Percentiles rank a stretch among this genome's conserved stretches.
Conservation (phyloP, 2,329 filamentous ascomycete species). For the Fusarium sp. region DNA sequence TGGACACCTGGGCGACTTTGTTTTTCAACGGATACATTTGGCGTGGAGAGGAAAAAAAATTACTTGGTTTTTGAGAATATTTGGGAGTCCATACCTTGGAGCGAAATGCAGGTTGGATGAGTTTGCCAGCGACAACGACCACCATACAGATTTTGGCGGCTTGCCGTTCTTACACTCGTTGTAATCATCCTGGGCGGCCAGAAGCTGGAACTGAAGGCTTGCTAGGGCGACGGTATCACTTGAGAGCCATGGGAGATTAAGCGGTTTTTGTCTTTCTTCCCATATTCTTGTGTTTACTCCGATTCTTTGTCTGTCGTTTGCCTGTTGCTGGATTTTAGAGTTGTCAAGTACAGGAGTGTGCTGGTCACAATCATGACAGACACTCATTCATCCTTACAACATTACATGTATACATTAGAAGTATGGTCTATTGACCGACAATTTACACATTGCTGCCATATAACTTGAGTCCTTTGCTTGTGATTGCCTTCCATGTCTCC, state of each 20-base stretch:
- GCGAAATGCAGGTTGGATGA: slow-evolving; percentile 33
- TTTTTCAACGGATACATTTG: slow-evolving; percentile 37
- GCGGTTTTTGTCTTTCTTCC: slow-evolving; percentile 28
- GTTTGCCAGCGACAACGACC: slow-evolving; percentile 47
- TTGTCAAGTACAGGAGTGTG: slow-evolving; percentile 49
- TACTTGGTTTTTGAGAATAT: slow-evolving; percentile 31
- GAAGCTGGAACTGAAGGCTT: slow-evolving; percentile 54
- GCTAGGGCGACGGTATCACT: slow-evolving; percentile 49
- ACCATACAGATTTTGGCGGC: slow-evolving; percentile 46
- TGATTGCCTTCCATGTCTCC: not conserved
- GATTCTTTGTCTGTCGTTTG: slow-evolving; percentile 52
- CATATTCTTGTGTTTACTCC: slow-evolving; percentile 56
- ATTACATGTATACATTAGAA: slow-evolving; percentile 45
- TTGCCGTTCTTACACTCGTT: slow-evolving; percentile 65
- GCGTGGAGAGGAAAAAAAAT: slow-evolving; percentile 41
- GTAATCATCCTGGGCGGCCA: slow-evolving; percentile 59
- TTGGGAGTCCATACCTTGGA: slow-evolving; percentile 32
- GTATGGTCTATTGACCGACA: slow-evolving; percentile 42
- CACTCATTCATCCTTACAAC: slow-evolving; percentile 46
- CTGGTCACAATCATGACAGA: slow-evolving; percentile 50
- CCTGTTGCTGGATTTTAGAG: slow-evolving; percentile 43
- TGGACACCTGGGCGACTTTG: slow-evolving; percentile 35
- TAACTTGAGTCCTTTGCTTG: not conserved
- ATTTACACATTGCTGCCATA: slow-evolving; percentile 47
- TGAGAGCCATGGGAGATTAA: slow-evolving; percentile 40